phyloP scores from a whole-genome alignment of 139 green algal genomes.

The Chlamydomonas schloesseri region DNA sequence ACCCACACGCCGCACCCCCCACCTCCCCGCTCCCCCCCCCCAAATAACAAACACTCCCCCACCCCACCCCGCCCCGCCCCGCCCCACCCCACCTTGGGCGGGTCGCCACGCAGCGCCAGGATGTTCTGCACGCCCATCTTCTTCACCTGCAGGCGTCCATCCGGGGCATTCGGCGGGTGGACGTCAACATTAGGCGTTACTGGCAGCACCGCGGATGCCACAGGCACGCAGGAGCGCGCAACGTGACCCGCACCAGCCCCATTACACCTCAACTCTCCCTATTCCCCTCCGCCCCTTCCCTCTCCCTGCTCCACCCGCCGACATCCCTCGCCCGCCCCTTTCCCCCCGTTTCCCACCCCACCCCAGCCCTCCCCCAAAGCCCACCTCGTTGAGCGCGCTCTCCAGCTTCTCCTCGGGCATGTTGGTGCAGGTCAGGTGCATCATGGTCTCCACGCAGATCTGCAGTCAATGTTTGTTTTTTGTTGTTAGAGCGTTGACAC shows the following conservation, averaged over 20 bases:
- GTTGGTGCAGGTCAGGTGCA: slow-evolving; percentile 99
- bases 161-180: no score
- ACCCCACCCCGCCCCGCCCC: no score
- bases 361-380: background rate
- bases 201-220: no score
- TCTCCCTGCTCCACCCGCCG: no score
- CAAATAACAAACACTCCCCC: background rate
- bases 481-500: no score
- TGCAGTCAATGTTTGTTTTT: slow-evolving; percentile 58
- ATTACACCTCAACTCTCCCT: no score
- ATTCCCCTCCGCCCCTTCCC: no score
- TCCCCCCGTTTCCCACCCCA: background rate
- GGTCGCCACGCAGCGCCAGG: slow-evolving; percentile 94
- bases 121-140: slow-evolving; percentile 94
- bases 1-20: no score
- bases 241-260: no score
- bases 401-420: slow-evolving; percentile 93
- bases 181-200: no score
- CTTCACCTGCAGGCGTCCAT: slow-evolving; percentile 82
- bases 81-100: slow-evolving; percentile 80
- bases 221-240: no score
- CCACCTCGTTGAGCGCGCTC: slow-evolving; percentile 84
- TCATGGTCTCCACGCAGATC: slow-evolving; percentile 98
- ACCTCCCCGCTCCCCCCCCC: background rate
- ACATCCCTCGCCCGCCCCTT: background rate